Conservation (phyloP, 371 early-diverging fungal genomes). For the Conidiobolus incongruus region DNA sequence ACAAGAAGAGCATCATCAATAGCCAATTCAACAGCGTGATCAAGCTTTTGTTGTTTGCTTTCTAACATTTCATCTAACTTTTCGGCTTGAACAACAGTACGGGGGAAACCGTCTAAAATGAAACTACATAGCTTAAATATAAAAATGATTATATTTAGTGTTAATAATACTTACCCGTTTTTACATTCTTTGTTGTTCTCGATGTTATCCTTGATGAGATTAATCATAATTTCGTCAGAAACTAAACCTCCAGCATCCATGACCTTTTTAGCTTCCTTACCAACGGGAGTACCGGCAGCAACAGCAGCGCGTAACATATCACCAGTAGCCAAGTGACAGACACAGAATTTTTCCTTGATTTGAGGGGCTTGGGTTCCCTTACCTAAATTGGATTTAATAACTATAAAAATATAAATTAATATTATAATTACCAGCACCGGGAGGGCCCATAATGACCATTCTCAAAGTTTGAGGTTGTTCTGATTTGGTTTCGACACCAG, state of each 20-base stretch:
- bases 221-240: constrained; percentile 93
- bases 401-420: background rate
- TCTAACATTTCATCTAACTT: constrained; percentile 93
- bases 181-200: constrained; percentile 77
- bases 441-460: constrained; percentile 96
- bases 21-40: constrained; percentile 77
- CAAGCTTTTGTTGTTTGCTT: constrained; percentile 50
- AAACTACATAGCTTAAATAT: constrained; percentile 25
- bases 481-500: background rate
- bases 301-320: constrained; percentile 98
- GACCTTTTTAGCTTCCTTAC: constrained; percentile 88
- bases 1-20: constrained; percentile 89
- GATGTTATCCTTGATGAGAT: constrained; percentile 88
- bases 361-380: constrained; percentile 96
- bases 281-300: constrained; percentile 71
- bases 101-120: constrained; percentile 99
- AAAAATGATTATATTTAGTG: background rate
- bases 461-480: constrained; percentile 18
- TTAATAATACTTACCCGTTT: constrained; percentile 36
- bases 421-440: constrained; percentile 58
- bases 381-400: constrained; percentile 16
- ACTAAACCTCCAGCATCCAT: constrained; percentile 97
- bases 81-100: constrained; percentile 95
- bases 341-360: constrained; percentile 83
- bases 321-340: constrained; percentile 96